Evolutionary conservation across 768 basidiomycete genomes (phyloP).

Genomic region (Leucosporidium scottii): DNA sequence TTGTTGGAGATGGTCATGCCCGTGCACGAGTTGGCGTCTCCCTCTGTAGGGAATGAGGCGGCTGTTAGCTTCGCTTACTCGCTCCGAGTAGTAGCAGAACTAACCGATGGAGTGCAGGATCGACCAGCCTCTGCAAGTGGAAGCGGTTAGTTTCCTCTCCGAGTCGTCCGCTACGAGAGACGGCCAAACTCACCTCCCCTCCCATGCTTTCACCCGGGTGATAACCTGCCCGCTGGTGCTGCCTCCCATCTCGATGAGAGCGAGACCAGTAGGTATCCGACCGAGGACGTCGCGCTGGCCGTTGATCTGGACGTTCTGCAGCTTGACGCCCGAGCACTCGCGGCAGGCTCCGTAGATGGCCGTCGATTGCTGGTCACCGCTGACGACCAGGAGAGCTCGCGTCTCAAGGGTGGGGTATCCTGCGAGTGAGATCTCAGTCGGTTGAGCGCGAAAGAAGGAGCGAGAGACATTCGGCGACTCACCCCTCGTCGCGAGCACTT

Average conservation of each 20-base stretch:
- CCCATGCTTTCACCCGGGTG: constrained; percentile 14
- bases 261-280: constrained; percentile 10
- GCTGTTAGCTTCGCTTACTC: no score
- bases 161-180: no score
- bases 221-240: constrained; percentile 12
- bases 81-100: no score
- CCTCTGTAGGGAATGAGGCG: background rate
- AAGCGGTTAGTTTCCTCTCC: no score
- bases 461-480: background rate
- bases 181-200: no score
- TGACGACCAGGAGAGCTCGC: constrained; percentile 33
- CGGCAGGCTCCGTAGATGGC: constrained; percentile 33
- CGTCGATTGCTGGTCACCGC: constrained; percentile 25
- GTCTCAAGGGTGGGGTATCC: constrained; percentile 33
- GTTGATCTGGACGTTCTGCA: constrained; percentile 29
- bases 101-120: constrained; percentile 17
- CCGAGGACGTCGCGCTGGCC: constrained; percentile 20
- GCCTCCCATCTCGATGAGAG: constrained; percentile 32
- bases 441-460: background rate
- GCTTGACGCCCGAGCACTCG: constrained; percentile 9
- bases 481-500: constrained; percentile 36
- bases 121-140: constrained; percentile 33
- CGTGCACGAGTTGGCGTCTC: constrained; percentile 9
- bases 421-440: background rate
- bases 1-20: constrained; percentile 24